Evolutionary conservation across 2,329 filamentous ascomycete species (phyloP), one percentile per base, ranked within the genome.

Genomic region (Beauveria sp.): DNA sequence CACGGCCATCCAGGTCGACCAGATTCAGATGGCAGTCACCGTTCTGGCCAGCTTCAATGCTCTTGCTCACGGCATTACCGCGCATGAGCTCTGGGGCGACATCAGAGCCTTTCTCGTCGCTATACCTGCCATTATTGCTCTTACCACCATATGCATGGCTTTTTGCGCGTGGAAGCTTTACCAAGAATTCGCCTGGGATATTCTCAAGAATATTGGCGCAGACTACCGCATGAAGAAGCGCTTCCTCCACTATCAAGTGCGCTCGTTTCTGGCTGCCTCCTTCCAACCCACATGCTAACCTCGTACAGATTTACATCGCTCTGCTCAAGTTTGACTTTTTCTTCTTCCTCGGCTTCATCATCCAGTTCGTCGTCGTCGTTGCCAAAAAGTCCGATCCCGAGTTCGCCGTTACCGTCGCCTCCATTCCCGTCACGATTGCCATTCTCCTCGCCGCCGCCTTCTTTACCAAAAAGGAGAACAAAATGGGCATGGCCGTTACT

Each of bases 301-400:
- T 7, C 1, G 10, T 31, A 5, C 65, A 96, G 93, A 93, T 99
- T 74, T 99, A 97, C 76, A 97, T 99, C 70, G 91, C 95, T 43
- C 84, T 99, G 12, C 83, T 99, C 66, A 99, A 99, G 76, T 99
- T 99, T 74, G 95, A 99, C 77, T 98, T 99, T 77, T 99, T 99
- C 86, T 98, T 99, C 81, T 99, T 99, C 82, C 86, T 99, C 56
- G 95, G 93, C 60, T 99, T 99, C 75, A 98, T 95, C 7, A 91
- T 99, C 52, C 95, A 99, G 72, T 99, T 99, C 75, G 84, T 98
- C 60, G 93, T 99, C 68, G 89, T 98, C 63, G 92, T 99, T 63
- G 88, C 85, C 50, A 79, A 81, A 50, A 83, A 80, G 64, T 82
- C 83, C 53, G 83, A 88, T 65, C 79, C 86, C 69, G 95, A 99